phyloP scores from a whole-genome alignment of 208 protist genomes.

The Trypanosoma conorhini region DNA sequence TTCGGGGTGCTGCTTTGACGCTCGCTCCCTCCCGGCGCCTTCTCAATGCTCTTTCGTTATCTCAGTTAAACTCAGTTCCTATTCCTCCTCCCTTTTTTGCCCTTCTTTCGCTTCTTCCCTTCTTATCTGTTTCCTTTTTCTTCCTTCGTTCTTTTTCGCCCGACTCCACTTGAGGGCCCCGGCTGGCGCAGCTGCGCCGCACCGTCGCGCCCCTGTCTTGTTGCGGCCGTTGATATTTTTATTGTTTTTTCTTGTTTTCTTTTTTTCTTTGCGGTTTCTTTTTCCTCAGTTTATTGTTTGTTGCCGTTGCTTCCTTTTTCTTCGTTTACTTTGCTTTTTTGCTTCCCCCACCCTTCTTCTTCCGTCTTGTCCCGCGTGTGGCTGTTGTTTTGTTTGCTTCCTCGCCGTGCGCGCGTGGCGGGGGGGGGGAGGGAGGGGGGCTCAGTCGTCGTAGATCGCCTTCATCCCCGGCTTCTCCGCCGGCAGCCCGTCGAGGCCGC shows the following conservation, averaged over 20 bases:
- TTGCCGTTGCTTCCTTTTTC: too few relatives aligned
- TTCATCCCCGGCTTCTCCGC: constrained; percentile 32
- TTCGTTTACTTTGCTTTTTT: too few relatives aligned
- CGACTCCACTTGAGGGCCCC: too few relatives aligned
- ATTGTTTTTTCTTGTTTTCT: constrained; percentile 3
- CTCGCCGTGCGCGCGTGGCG: too few relatives aligned
- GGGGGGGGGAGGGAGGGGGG: not conserved
- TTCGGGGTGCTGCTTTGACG: too few relatives aligned
- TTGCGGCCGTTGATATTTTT: not conserved
- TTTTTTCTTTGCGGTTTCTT: not conserved
- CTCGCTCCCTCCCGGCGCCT: not conserved
- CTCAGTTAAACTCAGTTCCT: not conserved
- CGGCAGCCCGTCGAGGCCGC: constrained; percentile 32
- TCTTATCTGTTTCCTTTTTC: not conserved
- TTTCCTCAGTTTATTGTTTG: too few relatives aligned
- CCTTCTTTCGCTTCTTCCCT: constrained; percentile 1
- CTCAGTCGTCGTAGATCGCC: constrained; percentile 31
- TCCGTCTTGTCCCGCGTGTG: too few relatives aligned
- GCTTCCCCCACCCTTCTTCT: too few relatives aligned
- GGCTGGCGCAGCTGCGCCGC: too few relatives aligned
- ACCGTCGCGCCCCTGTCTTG: not conserved
- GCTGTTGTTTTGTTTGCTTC: too few relatives aligned
- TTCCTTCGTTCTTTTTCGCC: constrained; percentile 8
- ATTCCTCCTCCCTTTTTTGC: not conserved
- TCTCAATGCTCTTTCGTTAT: not conserved